Conservation (phyloP, 805 yeast genomes). For the Nakazawaea anatomiae region DNA sequence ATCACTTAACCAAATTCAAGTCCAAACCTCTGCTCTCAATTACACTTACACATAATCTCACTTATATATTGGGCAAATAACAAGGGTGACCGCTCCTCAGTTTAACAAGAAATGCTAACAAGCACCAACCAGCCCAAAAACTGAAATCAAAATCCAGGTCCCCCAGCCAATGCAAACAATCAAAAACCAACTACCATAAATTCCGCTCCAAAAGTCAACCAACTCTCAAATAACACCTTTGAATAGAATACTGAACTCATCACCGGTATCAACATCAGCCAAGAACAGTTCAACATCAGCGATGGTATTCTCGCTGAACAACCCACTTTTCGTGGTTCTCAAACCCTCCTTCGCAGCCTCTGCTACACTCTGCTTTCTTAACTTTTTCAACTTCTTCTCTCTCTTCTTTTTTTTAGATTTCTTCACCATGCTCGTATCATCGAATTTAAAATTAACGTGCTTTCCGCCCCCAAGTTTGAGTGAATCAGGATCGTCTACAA, state of each 20-base stretch:
- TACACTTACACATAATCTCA: no score
- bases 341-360: conserved; percentile 76
- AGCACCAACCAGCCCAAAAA: no score
- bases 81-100: no score
- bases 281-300: conserved; percentile 69
- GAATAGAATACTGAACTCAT: conserved; percentile 32
- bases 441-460: conserved; percentile 1
- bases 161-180: neutral
- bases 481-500: neutral
- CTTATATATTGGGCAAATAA: no score
- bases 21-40: no score
- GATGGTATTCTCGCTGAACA: conserved; percentile 69
- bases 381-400: conserved; percentile 24
- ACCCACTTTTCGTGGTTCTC: conserved; percentile 68
- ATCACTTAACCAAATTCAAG: no score
- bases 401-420: conserved; percentile 26
- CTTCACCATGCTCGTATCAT: conserved; percentile 12
- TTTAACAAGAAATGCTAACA: no score
- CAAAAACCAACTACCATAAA: neutral
- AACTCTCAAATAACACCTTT: conserved; percentile 15
- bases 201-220: neutral
- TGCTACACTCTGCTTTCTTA: conserved; percentile 61
- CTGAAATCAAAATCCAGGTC: no score
- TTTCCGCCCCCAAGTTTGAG: neutral
- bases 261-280: conserved; percentile 42